A percentile compares a stretch with the other conserved stretches of the same genome.
These are phyloP conservation scores for Euphorbia tirucalli DNA, from an alignment of 345 rosid genomes.

Conservation along the genomic window DNA sequence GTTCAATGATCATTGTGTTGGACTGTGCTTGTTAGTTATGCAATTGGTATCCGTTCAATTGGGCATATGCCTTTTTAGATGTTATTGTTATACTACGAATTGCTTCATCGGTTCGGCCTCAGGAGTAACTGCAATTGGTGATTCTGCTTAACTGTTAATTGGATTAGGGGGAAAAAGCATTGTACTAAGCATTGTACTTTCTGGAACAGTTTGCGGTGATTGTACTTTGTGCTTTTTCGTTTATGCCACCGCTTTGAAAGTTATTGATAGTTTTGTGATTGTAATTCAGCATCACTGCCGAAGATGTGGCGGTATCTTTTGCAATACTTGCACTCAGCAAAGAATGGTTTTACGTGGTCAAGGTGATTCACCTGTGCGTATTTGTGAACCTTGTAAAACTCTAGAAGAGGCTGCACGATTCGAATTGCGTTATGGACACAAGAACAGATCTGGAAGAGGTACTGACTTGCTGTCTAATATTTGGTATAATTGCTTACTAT, in stretches of 20 bases:
- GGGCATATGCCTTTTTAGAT: background rate
- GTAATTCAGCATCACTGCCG: conserved; percentile 85
- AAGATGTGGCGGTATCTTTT: conserved; percentile 91
- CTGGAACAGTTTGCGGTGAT: background rate
- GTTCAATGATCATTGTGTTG: conserved; percentile 2
- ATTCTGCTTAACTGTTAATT: background rate
- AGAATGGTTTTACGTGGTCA: conserved; percentile 83
- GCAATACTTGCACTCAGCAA: conserved; percentile 69
- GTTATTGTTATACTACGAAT: background rate
- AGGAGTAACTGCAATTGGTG: background rate
- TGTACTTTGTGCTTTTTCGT: background rate
- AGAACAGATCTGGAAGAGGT: conserved; percentile 60
- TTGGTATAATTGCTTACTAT: background rate
- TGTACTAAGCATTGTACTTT: background rate
- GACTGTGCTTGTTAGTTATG: no score
- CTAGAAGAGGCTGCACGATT: conserved; percentile 90
- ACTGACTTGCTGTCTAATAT: background rate
- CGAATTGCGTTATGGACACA: conserved; percentile 75
- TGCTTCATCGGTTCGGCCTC: background rate
- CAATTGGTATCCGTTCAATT: no score
- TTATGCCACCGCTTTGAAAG: background rate
- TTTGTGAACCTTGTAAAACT: conserved; percentile 87
- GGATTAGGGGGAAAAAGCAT: background rate
- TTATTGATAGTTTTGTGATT: conserved; percentile 12
- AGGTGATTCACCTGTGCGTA: conserved; percentile 87